Conservation (phyloP, 192 early-diverging fungal genomes). For the Piromyces sp. region DNA sequence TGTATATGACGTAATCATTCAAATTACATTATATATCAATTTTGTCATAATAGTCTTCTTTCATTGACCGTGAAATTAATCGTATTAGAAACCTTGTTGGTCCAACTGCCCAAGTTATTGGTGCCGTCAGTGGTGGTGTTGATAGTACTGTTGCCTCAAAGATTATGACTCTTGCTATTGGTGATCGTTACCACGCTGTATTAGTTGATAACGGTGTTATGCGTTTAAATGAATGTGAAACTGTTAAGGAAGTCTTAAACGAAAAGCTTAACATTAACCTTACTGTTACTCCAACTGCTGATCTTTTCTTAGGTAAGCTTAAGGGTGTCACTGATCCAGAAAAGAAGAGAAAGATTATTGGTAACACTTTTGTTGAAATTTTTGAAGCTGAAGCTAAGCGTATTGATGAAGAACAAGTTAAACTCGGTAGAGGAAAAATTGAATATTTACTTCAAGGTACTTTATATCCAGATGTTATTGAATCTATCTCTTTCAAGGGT, state of each 20-base stretch:
- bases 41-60: conserved; percentile 19
- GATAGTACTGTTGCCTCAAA: conserved; percentile 91
- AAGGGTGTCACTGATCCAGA: conserved; percentile 90
- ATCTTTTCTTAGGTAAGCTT: conserved; percentile 66
- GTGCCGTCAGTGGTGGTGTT: conserved; percentile 92
- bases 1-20: no score
- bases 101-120: conserved; percentile 78
- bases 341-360: conserved; percentile 96
- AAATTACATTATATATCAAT: no score
- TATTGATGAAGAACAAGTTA: conserved; percentile 62
- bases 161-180: conserved; percentile 93
- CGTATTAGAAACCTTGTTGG: conserved; percentile 84
- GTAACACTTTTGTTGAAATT: conserved; percentile 96
- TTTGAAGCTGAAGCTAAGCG: conserved; percentile 83
- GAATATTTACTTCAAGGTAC: conserved; percentile 95
- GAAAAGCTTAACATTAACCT: conserved; percentile 91
- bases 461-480: conserved; percentile 96
- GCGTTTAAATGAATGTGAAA: conserved; percentile 86
- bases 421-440: conserved; percentile 56
- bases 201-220: conserved; percentile 98
- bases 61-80: conserved; percentile 93
- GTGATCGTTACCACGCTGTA: conserved; percentile 84
- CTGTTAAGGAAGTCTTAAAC: conserved; percentile 63
- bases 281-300: conserved; percentile 72
- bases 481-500: conserved; percentile 97